Conservation (phyloP, 768 basidiomycete genomes). For the Mycena alexandri region DNA sequence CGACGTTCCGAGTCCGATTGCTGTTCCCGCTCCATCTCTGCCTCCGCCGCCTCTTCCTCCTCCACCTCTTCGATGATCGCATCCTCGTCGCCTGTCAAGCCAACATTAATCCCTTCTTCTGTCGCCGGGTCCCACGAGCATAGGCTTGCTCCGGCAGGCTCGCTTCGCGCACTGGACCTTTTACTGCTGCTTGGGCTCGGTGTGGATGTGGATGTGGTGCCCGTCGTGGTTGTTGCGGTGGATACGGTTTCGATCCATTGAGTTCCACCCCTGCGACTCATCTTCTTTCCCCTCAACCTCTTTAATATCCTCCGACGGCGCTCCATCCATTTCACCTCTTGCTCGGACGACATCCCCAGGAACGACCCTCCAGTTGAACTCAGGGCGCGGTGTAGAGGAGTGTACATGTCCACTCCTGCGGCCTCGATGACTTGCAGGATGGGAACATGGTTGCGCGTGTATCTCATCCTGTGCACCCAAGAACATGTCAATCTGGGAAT, state of each 20-base stretch:
- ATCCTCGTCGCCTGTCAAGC: slow-evolving; percentile 18
- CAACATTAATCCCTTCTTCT: slow-evolving; percentile 34
- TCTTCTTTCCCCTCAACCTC: slow-evolving; percentile 32
- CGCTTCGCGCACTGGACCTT: background rate
- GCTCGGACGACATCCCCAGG: slow-evolving; percentile 29
- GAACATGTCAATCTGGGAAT: slow-evolving; percentile 58
- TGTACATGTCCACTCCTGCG: slow-evolving; percentile 57
- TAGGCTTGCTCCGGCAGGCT: slow-evolving; percentile 8
- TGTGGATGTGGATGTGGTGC: slow-evolving; percentile 3
- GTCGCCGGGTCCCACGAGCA: slow-evolving; percentile 30
- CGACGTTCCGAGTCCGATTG: background rate
- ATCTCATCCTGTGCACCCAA: slow-evolving; percentile 77
- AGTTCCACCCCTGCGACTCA: slow-evolving; percentile 28
- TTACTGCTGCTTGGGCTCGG: slow-evolving; percentile 14
- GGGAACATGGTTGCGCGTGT: slow-evolving; percentile 67
- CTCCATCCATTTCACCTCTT: slow-evolving; percentile 37
- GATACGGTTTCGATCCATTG: slow-evolving; percentile 29
- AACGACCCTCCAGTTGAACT: slow-evolving; percentile 32
- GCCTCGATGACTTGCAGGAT: slow-evolving; percentile 65
- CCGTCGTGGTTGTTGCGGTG: slow-evolving; percentile 3
- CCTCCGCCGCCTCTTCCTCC: slow-evolving; percentile 24
- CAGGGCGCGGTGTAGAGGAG: slow-evolving; percentile 17
- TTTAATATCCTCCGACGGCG: slow-evolving; percentile 28
- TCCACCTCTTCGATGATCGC: slow-evolving; percentile 33
- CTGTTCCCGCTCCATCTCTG: slow-evolving; percentile 13